phyloP scores from a whole-genome alignment of 1,284 basidiomycete genomes.

The Cutaneotrichosporon mucoides region DNA sequence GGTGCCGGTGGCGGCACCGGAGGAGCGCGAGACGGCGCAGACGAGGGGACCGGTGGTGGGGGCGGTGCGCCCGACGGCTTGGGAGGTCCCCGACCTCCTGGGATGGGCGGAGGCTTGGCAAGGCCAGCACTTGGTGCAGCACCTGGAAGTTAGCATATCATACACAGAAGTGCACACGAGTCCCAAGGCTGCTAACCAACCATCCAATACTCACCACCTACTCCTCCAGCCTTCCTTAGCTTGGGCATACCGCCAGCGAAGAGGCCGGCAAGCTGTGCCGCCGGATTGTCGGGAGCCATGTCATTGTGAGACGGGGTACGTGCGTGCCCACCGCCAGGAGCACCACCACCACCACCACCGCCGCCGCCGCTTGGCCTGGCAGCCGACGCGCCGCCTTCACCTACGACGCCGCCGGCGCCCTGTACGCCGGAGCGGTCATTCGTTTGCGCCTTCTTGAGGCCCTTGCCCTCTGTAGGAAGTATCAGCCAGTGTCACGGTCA shows the following conservation, averaged over 20 bases:
- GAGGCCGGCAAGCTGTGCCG: slow-evolving; percentile 72
- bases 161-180: too few relatives aligned
- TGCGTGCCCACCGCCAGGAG: slow-evolving; percentile 32
- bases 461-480: slow-evolving; percentile 58
- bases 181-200: too few relatives aligned
- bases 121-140: slow-evolving; percentile 7
- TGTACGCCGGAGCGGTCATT: slow-evolving; percentile 69
- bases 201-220: slow-evolving; percentile 48
- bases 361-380: neutral
- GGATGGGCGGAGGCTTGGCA: slow-evolving; percentile 27
- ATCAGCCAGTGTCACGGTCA: neutral
- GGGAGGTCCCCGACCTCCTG: slow-evolving; percentile 52
- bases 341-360: slow-evolving; percentile 51
- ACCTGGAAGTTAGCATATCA: too few relatives aligned
- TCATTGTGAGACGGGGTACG: slow-evolving; percentile 9
- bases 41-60: slow-evolving; percentile 16
- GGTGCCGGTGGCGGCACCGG: slow-evolving; percentile 16
- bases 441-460: slow-evolving; percentile 72
- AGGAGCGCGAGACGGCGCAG: slow-evolving; percentile 4
- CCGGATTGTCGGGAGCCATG: slow-evolving; percentile 27
- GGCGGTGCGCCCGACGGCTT: slow-evolving; percentile 57
- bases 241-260: slow-evolving; percentile 91
- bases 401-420: slow-evolving; percentile 48
- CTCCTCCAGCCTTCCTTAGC: slow-evolving; percentile 67
- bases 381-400: slow-evolving; percentile 14